These are phyloP conservation scores for Verticillium dahliae DNA, from an alignment of 2,329 filamentous ascomycete species.

Conservation along the genomic window DNA sequence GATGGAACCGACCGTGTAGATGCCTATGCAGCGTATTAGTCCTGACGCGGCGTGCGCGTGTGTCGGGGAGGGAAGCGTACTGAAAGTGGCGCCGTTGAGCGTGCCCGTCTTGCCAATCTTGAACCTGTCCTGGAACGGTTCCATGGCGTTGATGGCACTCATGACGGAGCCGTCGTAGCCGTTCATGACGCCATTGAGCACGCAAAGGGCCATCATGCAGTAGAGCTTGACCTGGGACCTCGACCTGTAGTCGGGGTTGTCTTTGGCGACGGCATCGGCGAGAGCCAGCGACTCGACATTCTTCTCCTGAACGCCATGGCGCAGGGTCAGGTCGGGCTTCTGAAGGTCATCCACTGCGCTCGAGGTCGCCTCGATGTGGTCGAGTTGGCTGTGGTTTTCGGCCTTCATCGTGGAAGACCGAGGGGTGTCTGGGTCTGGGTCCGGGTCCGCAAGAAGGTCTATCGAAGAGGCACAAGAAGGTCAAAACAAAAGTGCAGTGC, in stretches of 20 bases:
- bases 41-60: neutral
- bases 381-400: neutral
- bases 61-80: neutral
- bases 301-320: conserved; percentile 7
- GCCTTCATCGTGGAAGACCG: too few relatives aligned
- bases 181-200: conserved; percentile 9
- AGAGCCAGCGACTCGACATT: conserved; percentile 12
- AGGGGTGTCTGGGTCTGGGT: too few relatives aligned
- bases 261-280: conserved; percentile 14
- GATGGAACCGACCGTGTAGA: conserved; percentile 13
- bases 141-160: conserved; percentile 13
- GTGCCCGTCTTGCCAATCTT: conserved; percentile 9
- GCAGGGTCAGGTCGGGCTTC: neutral
- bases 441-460: too few relatives aligned
- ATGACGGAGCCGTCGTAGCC: conserved; percentile 12
- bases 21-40: conserved; percentile 5
- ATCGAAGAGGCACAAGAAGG: too few relatives aligned
- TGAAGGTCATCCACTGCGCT: conserved; percentile 6
- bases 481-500: too few relatives aligned
- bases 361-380: conserved; percentile 8
- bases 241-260: conserved; percentile 10
- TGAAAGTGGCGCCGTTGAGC: conserved; percentile 5
- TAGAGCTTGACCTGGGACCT: conserved; percentile 10
- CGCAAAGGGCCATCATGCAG: conserved; percentile 13
- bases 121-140: conserved; percentile 11